phyloP scores from a whole-genome alignment of 441 rosid species.

The Pelargonium citronellum region DNA sequence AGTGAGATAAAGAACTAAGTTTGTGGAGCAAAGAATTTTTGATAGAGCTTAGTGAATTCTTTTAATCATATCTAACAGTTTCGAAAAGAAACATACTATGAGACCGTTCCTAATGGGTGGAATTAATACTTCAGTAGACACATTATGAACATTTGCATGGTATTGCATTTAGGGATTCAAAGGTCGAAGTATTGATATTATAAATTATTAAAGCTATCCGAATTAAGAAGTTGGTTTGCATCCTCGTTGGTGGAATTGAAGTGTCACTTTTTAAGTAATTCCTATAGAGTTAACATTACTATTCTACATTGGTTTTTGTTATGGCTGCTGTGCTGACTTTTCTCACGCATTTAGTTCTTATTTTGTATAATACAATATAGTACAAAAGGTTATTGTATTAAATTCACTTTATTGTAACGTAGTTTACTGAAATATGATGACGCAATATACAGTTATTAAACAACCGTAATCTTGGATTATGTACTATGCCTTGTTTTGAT shows the following conservation, averaged over 20 bases:
- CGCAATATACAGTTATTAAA: background rate
- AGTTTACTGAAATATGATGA: background rate
- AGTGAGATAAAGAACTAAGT: no score
- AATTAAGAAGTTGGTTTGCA: background rate
- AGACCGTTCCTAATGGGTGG: background rate
- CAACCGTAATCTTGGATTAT: background rate
- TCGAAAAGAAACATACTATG: no score
- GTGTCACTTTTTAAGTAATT: background rate
- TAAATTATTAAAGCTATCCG: background rate
- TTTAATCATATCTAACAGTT: background rate
- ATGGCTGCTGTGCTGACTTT: background rate
- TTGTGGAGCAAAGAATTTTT: no score
- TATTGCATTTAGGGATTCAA: background rate
- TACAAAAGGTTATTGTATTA: no score
- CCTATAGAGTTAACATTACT: background rate
- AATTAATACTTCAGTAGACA: background rate
- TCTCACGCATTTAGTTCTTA: background rate
- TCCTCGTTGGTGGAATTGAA: background rate
- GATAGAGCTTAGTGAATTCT: no score
- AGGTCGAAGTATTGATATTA: no score
- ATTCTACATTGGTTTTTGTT: background rate
- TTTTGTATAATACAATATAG: background rate
- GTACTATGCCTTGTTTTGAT: conserved; percentile 6
- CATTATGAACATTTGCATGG: background rate
- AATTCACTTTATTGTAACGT: no score